Evolutionary conservation across 2,329 filamentous ascomycete genomes (phyloP).

Genomic region (Sporothrix dimorphospora): DNA sequence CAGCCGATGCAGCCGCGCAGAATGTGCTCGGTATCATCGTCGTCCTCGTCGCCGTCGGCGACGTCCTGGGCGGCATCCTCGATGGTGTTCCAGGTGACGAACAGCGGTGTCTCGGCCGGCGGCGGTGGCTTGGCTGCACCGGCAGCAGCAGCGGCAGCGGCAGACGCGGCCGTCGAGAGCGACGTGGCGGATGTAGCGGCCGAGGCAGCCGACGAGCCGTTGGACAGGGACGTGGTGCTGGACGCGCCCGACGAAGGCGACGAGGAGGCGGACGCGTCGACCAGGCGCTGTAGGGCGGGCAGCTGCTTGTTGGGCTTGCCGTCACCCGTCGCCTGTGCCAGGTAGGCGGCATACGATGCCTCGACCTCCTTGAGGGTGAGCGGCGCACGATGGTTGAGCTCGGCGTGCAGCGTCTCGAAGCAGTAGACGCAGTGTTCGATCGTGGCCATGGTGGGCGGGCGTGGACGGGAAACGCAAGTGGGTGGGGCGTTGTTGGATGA

Average conservation of each 20-base stretch:
- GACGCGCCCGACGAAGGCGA: constrained; percentile 35
- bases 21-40: constrained; percentile 59
- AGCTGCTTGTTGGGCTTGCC: constrained; percentile 44
- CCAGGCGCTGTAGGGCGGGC: constrained; percentile 50
- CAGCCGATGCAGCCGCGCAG: constrained; percentile 96
- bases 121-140: constrained; percentile 26
- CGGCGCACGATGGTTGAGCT: constrained; percentile 70
- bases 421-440: constrained; percentile 86
- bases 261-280: constrained; percentile 34
- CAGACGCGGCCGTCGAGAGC: neutral
- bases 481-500: neutral
- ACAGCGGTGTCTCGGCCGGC: constrained; percentile 69
- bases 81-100: constrained; percentile 91
- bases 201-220: constrained; percentile 36
- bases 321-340: constrained; percentile 35
- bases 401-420: constrained; percentile 82
- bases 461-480: neutral
- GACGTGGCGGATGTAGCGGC: constrained; percentile 5
- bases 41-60: constrained; percentile 42
- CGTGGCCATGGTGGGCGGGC: constrained; percentile 68
- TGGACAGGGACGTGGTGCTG: neutral
- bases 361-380: constrained; percentile 71
- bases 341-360: constrained; percentile 60
- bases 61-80: constrained; percentile 28
- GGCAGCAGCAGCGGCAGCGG: neutral